These are phyloP conservation scores for Enteropsectra breve DNA, from an alignment of 371 early-diverging fungal genomes.

Conservation along the genomic window DNA sequence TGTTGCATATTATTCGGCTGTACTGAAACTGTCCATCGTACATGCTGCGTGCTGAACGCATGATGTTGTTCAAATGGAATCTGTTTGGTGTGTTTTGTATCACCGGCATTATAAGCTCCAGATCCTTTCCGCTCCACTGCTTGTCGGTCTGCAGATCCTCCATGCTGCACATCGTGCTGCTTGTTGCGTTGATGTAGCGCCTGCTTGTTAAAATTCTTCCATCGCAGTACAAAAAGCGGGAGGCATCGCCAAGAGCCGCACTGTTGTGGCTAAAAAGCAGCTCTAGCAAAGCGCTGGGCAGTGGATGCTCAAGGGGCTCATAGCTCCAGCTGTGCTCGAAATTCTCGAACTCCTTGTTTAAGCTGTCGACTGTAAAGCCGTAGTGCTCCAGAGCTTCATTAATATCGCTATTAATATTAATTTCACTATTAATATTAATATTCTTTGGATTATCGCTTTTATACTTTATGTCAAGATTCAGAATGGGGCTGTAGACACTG, in stretches of 20 bases:
- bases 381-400: no score
- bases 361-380: constrained; percentile 6
- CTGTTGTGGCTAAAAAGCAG: not conserved
- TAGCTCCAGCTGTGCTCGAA: not conserved
- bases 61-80: constrained; percentile 40
- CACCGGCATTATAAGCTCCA: constrained; percentile 25
- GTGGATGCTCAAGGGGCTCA: no score
- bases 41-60: constrained; percentile 43
- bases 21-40: constrained; percentile 45
- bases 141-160: not conserved
- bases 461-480: no score
- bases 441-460: no score
- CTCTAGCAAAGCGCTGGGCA: no score
- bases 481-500: constrained; percentile 13
- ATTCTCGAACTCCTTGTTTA: constrained; percentile 4
- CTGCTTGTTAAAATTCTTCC: not conserved
- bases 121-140: constrained; percentile 7
- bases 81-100: constrained; percentile 17
- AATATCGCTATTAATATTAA: no score
- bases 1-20: constrained; percentile 14
- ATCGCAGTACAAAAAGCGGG: not conserved
- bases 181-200: not conserved
- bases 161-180: no score
- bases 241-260: not conserved
- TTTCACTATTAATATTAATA: no score